A percentile compares a stretch with the other conserved stretches of the same genome.
phyloP scores from a whole-genome alignment of 2,329 filamentous ascomycete genomes.

The Tolypocladium inflatum region DNA sequence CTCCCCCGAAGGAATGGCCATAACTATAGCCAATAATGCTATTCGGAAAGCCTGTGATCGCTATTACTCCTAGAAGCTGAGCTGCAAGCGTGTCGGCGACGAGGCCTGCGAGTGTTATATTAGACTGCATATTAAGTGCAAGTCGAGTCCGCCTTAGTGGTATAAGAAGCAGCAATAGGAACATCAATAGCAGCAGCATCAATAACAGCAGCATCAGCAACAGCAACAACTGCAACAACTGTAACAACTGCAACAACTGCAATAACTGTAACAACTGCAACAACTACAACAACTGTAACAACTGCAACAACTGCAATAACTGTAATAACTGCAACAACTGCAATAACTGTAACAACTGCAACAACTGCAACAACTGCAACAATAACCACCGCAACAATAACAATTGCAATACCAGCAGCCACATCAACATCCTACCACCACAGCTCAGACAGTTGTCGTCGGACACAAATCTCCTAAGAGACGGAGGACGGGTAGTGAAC shows the following conservation, averaged over 20 bases:
- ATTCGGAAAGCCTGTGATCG: slow-evolving; percentile 36
- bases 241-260: too few species aligned
- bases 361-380: slow-evolving; percentile 6
- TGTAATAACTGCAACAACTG: too few species aligned
- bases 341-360: too few species aligned
- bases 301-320: too few species aligned
- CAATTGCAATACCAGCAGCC: slow-evolving; percentile 6
- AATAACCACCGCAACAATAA: slow-evolving; percentile 7
- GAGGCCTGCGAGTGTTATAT: slow-evolving; percentile 32
- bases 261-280: too few species aligned
- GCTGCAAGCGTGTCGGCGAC: slow-evolving; percentile 30
- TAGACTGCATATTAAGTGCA: slow-evolving; percentile 31
- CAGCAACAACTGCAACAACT: too few species aligned
- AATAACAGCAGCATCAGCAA: slow-evolving; percentile 9
- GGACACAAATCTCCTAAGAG: slow-evolving; percentile 26
- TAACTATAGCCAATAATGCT: slow-evolving; percentile 26
- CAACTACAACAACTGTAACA: too few species aligned
- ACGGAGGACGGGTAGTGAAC: slow-evolving; percentile 23
- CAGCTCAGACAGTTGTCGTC: slow-evolving; percentile 6
- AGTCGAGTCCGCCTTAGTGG: slow-evolving; percentile 31
- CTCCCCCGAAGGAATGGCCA: slow-evolving; percentile 13
- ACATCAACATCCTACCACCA: slow-evolving; percentile 1
- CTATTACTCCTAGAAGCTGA: slow-evolving; percentile 36
- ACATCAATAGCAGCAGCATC: slow-evolving; percentile 10
- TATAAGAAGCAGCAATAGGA: slow-evolving; percentile 25